Conservation (phyloP, 768 basidiomycete species). For the Rhodotorula babjevae region DNA sequence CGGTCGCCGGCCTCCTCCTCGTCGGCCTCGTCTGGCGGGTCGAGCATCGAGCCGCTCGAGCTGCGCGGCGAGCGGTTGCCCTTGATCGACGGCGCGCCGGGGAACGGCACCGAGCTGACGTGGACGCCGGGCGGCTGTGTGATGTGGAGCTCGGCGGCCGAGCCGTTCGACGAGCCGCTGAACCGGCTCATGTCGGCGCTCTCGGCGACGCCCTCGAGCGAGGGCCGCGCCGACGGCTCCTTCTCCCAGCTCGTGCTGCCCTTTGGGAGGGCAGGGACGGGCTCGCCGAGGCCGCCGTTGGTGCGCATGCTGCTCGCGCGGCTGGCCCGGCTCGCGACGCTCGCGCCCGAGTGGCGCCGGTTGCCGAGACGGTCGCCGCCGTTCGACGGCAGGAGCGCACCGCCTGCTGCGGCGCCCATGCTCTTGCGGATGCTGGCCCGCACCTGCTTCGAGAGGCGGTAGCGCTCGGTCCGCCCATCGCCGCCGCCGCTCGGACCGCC, state of each 20-base stretch:
- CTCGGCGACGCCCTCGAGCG: not conserved
- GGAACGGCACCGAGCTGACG: not conserved
- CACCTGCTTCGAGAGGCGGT: slow-evolving; percentile 69
- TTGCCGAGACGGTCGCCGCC: slow-evolving; percentile 4
- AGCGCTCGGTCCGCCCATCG: slow-evolving; percentile 57
- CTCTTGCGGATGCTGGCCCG: slow-evolving; percentile 71
- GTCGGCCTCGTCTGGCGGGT: slow-evolving; percentile 35
- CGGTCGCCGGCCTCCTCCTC: slow-evolving; percentile 29
- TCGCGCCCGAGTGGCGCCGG: slow-evolving; percentile 19
- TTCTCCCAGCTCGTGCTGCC: slow-evolving; percentile 41
- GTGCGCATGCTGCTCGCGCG: slow-evolving; percentile 38
- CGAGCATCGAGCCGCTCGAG: slow-evolving; percentile 16
- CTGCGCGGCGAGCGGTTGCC: slow-evolving; percentile 24
- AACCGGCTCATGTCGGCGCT: slow-evolving; percentile 32
- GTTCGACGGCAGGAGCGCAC: not conserved
- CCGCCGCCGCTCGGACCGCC: not conserved
- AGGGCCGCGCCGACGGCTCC: not conserved
- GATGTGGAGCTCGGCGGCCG: slow-evolving; percentile 7
- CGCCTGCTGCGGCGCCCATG: slow-evolving; percentile 24
- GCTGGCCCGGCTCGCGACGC: slow-evolving; percentile 24
- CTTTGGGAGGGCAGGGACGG: slow-evolving; percentile 32
- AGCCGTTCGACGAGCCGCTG: slow-evolving; percentile 40
- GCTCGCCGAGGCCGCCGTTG: not conserved
- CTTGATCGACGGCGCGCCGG: not conserved
- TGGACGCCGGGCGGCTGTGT: not conserved